These are phyloP conservation scores for Talaromyces adpressus DNA, from an alignment of 495 filamentous ascomycete species.

Conservation along the genomic window DNA sequence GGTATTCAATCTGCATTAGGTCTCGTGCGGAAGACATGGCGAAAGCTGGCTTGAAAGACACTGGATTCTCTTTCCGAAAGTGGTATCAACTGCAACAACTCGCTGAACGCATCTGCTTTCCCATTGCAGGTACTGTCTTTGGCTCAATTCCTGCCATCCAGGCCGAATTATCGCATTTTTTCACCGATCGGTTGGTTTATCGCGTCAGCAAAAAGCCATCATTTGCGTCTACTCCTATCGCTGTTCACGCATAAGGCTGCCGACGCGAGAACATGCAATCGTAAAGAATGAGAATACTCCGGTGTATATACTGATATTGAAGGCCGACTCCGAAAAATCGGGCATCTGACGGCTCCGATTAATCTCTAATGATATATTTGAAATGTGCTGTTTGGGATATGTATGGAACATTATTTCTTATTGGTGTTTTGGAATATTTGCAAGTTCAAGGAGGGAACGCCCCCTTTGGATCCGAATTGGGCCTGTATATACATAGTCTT, in stretches of 20 bases:
- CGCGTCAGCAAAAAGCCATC: constrained; percentile 56
- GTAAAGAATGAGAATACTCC: not conserved
- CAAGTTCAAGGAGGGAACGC: not conserved
- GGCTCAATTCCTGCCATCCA: constrained; percentile 56
- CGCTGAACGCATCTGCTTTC: constrained; percentile 50
- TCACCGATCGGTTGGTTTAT: constrained; percentile 58
- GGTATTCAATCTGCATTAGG: constrained; percentile 48
- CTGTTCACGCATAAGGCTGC: not conserved
- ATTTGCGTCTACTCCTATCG: constrained; percentile 11
- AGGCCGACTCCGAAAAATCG: not conserved
- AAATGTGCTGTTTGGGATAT: not conserved
- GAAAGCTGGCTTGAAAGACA: constrained; percentile 51
- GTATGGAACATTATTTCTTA: not conserved
- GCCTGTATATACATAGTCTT: not conserved
- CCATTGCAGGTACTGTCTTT: constrained; percentile 53
- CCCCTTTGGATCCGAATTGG: not conserved
- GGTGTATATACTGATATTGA: not conserved
- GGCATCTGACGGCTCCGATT: not conserved
- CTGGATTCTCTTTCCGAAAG: constrained; percentile 48
- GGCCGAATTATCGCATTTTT: constrained; percentile 59
- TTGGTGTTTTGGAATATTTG: not conserved
- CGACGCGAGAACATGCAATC: not conserved
- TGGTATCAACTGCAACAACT: constrained; percentile 41
- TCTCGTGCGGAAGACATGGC: constrained; percentile 56
- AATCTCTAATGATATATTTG: not conserved